These are phyloP conservation scores for Aspergillus eucalypticola DNA, from an alignment of 2,329 filamentous ascomycete species.

Conservation along the genomic window DNA sequence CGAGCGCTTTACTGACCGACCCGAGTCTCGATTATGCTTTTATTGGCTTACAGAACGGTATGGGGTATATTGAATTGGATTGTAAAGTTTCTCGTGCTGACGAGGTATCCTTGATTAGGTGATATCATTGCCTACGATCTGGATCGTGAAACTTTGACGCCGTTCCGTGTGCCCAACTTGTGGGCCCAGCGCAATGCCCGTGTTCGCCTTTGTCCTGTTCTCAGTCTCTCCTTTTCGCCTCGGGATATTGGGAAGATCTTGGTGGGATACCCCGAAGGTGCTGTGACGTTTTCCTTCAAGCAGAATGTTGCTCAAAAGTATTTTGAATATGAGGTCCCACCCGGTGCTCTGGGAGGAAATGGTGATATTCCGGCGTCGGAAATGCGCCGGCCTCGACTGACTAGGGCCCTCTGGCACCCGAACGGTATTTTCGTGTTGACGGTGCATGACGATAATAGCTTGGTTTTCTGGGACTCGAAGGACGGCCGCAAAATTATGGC, in stretches of 20 bases:
- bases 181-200: constrained; percentile 75
- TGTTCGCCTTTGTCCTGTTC: constrained; percentile 64
- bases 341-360: constrained; percentile 78
- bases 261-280: constrained; percentile 86
- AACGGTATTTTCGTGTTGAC: constrained; percentile 87
- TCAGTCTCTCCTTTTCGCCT: constrained; percentile 82
- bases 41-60: constrained; percentile 72
- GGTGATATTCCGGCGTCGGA: constrained; percentile 63
- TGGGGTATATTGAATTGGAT: background rate
- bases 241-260: constrained; percentile 88
- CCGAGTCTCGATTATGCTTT: constrained; percentile 93
- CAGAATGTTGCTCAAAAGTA: constrained; percentile 76
- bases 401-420: constrained; percentile 89
- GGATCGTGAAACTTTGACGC: constrained; percentile 73
- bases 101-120: constrained; percentile 45
- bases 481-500: constrained; percentile 84
- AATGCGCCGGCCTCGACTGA: constrained; percentile 70
- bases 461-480: constrained; percentile 93
- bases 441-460: constrained; percentile 83
- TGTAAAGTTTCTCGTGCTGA: background rate
- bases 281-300: constrained; percentile 92
- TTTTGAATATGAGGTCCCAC: constrained; percentile 79
- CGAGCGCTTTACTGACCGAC: constrained; percentile 75
- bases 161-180: constrained; percentile 82
- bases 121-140: constrained; percentile 92